Evolutionary conservation across 2,329 filamentous ascomycete species (phyloP).

Genomic region (Neonectria coccinea): DNA sequence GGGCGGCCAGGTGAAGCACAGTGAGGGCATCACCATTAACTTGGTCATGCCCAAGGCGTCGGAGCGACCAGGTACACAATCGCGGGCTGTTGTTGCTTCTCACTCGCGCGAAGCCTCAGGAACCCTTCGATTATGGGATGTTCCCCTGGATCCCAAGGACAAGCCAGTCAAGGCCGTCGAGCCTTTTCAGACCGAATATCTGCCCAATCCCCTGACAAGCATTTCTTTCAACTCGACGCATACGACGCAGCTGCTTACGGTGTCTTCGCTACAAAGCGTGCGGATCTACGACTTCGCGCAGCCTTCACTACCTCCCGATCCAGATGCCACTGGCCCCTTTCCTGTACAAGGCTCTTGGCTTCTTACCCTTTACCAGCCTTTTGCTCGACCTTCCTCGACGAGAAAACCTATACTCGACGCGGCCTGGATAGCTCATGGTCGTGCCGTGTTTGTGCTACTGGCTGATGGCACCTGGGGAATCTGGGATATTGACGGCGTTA

Average conservation of each 20-base stretch:
- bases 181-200: conserved; percentile 71
- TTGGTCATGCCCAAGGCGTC: conserved; percentile 58
- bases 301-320: conserved; percentile 64
- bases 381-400: conserved; percentile 60
- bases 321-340: conserved; percentile 62
- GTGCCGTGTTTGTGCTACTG: conserved; percentile 68
- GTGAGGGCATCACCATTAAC: conserved; percentile 68
- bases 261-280: conserved; percentile 66
- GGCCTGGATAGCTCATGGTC: conserved; percentile 70
- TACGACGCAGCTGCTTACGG: conserved; percentile 68
- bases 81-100: conserved; percentile 68
- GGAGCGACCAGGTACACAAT: conserved; percentile 51
- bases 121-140: conserved; percentile 68
- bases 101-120: conserved; percentile 71
- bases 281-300: conserved; percentile 72
- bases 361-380: conserved; percentile 70
- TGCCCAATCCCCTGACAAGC: conserved; percentile 64
- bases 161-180: conserved; percentile 49
- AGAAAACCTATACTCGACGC: conserved; percentile 73
- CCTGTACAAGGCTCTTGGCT: conserved; percentile 73
- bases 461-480: conserved; percentile 76
- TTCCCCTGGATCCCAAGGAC: conserved; percentile 59
- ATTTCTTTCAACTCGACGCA: conserved; percentile 72
- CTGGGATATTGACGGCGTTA: conserved; percentile 73
- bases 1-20: conserved; percentile 63